A percentile compares a stretch with the other conserved stretches of the same genome.
Conservation (phyloP, 352 stramenopile genomes). For the Phytopythium ostracodes region DNA sequence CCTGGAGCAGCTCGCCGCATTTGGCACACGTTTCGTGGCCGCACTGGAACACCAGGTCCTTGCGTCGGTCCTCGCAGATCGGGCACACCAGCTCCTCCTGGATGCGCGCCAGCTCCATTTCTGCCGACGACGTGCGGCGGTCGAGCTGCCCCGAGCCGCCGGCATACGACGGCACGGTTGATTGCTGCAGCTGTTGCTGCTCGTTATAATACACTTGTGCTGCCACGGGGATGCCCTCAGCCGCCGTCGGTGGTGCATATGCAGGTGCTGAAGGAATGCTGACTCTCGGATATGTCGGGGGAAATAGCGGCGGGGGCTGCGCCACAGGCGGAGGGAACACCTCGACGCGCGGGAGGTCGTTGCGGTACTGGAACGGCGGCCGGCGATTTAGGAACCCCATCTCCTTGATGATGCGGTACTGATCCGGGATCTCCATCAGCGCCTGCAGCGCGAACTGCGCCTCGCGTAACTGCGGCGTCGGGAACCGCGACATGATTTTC, state of each 20-base stretch:
- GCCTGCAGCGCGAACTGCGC: slow-evolving; percentile 76
- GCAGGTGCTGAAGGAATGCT: background rate
- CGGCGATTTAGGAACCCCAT: slow-evolving; percentile 52
- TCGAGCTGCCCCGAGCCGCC: slow-evolving; percentile 11
- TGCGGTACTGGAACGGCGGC: slow-evolving; percentile 23
- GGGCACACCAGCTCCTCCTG: slow-evolving; percentile 62
- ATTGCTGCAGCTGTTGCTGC: background rate
- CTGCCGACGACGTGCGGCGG: slow-evolving; percentile 38
- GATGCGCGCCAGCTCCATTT: slow-evolving; percentile 54
- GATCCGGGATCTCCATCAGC: slow-evolving; percentile 83
- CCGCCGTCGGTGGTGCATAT: background rate
- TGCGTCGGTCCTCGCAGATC: slow-evolving; percentile 75
- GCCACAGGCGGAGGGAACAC: slow-evolving; percentile 52
- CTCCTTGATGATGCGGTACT: slow-evolving; percentile 78
- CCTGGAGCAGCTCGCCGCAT: slow-evolving; percentile 43
- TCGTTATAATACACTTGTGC: slow-evolving; percentile 2
- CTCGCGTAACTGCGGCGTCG: slow-evolving; percentile 42
- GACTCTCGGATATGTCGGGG: background rate
- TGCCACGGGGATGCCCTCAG: background rate
- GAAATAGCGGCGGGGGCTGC: slow-evolving; percentile 3
- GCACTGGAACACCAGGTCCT: slow-evolving; percentile 83
- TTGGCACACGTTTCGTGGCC: slow-evolving; percentile 73
- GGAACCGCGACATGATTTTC: slow-evolving; percentile 58
- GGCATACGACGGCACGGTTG: background rate
- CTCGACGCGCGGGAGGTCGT: slow-evolving; percentile 58